Evolutionary conservation across 768 basidiomycete species (phyloP).

Genomic region (Lactarius hatsudake): DNA sequence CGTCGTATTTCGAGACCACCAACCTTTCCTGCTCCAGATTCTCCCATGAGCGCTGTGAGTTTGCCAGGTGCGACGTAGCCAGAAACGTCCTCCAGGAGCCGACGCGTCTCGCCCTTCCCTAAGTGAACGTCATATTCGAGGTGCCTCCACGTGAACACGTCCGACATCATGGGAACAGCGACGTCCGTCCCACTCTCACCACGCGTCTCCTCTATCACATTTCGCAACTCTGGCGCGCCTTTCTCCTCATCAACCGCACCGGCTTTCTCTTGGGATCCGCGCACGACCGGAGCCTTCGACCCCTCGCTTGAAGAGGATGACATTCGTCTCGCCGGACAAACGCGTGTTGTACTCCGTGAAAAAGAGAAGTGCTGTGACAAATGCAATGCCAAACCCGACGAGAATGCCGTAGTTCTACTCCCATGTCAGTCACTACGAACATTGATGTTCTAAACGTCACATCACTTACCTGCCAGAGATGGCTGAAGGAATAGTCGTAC

Average conservation of each 20-base stretch:
- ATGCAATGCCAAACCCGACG: constrained; percentile 61
- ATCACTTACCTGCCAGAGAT: constrained; percentile 49
- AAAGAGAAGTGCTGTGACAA: constrained; percentile 51
- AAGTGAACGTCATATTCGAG: constrained; percentile 64
- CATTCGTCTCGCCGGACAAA: constrained; percentile 37
- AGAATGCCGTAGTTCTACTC: constrained; percentile 68
- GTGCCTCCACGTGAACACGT: constrained; percentile 80
- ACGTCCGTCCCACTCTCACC: constrained; percentile 16
- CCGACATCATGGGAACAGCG: constrained; percentile 35
- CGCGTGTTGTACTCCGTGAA: constrained; percentile 56
- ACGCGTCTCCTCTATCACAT: constrained; percentile 6
- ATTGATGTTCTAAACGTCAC: not conserved
- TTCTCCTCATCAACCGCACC: constrained; percentile 34
- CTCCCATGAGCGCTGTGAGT: constrained; percentile 76
- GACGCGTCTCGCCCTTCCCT: constrained; percentile 41
- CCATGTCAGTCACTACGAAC: not conserved
- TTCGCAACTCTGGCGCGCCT: not conserved
- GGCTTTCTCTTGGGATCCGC: constrained; percentile 19
- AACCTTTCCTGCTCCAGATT: constrained; percentile 49
- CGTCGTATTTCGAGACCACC: not conserved
- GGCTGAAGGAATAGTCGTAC: constrained; percentile 40
- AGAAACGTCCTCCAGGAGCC: constrained; percentile 67
- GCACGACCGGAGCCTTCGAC: constrained; percentile 33
- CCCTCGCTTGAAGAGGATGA: constrained; percentile 68
- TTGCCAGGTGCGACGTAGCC: constrained; percentile 84